Evolutionary conservation across 768 basidiomycete genomes (phyloP), one percentile per base, ranked within the genome.

Genomic region (Trametes meyenii): DNA sequence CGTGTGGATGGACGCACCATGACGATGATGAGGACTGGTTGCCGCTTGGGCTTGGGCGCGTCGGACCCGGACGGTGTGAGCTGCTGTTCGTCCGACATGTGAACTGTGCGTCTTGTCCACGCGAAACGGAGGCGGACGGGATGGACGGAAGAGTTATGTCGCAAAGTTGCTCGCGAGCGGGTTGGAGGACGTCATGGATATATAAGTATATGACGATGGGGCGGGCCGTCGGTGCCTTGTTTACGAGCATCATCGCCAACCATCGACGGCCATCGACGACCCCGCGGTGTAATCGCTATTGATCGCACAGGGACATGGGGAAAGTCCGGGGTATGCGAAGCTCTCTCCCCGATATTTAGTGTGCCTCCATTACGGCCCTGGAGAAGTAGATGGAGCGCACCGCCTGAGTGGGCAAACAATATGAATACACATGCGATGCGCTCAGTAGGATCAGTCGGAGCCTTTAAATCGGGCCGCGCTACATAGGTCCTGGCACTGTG

Each of bases 11-110:
- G n/a, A 65, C 77, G 35, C 33, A 85, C 83, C 84, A 85, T 85
- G 45, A 83, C 77, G 23, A 85, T 68, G 60, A 85, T 75, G 58
- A 84, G 71, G 36, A 75, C 66, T 21, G 69, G 66, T 16, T 55
- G 54, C 35, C 29, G 50, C 24, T 38, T 43, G 7, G 58, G 49
- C 52, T 39, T 53, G 21, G 56, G 55, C 21, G 61, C 55, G 33
- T 61, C 60, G 21, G 56, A 57, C 26, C 23, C 49, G 38, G 43
- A 19, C 23, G 61, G 35, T 14, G 62, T 51, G 44, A 44, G 39
- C 38, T 58, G 51, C 17, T 53, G 51, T n/a, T 48, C 51, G 24
- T 54, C 23, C 50, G 57, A 7, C 33, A 39, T 36, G 10, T 33
- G 2, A 8, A 8, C 29, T 6, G 14, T 3, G 13, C 40, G 40